Percentiles rank a stretch among this genome's conserved stretches.
Evolutionary conservation across 305 asterid genomes (phyloP).

Genomic region (Rubia tinctorum): DNA sequence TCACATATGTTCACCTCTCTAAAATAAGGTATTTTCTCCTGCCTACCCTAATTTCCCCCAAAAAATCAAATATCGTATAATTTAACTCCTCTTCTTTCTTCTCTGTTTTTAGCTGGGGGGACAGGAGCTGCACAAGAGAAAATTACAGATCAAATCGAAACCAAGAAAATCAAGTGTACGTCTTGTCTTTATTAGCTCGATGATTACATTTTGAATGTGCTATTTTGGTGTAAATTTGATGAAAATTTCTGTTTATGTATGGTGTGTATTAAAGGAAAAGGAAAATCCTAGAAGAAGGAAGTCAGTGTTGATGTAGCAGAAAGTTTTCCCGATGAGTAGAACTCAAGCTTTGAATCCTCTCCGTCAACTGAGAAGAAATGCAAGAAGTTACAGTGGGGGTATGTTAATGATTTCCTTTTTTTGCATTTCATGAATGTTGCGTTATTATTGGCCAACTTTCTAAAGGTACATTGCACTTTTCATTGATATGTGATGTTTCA

Average conservation of each 20-base stretch:
- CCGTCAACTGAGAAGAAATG: slow-evolving; percentile 25
- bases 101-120: neutral
- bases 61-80: no score
- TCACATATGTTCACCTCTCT: slow-evolving; percentile 53
- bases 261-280: slow-evolving; percentile 22
- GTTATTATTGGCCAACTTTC: neutral
- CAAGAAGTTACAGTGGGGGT: slow-evolving; percentile 87
- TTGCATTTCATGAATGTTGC: neutral
- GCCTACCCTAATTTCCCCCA: neutral
- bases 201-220: neutral
- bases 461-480: no score
- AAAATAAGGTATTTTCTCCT: slow-evolving; percentile 54
- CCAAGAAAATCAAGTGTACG: slow-evolving; percentile 61
- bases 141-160: slow-evolving; percentile 67
- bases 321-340: slow-evolving; percentile 20
- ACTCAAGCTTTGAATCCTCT: slow-evolving; percentile 16
- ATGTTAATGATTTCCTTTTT: slow-evolving; percentile 1
- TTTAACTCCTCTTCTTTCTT: no score
- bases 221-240: slow-evolving; percentile 3
- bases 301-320: slow-evolving; percentile 19
- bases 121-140: slow-evolving; percentile 79
- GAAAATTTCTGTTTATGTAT: slow-evolving; percentile 24
- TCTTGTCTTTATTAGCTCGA: slow-evolving; percentile 4
- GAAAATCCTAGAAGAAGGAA: slow-evolving; percentile 36
- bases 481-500: no score